Percentiles rank a stretch among this genome's conserved stretches.
These are phyloP conservation scores for Cicer bijugum DNA, from an alignment of 306 rosid genomes.

Conservation along the genomic window DNA sequence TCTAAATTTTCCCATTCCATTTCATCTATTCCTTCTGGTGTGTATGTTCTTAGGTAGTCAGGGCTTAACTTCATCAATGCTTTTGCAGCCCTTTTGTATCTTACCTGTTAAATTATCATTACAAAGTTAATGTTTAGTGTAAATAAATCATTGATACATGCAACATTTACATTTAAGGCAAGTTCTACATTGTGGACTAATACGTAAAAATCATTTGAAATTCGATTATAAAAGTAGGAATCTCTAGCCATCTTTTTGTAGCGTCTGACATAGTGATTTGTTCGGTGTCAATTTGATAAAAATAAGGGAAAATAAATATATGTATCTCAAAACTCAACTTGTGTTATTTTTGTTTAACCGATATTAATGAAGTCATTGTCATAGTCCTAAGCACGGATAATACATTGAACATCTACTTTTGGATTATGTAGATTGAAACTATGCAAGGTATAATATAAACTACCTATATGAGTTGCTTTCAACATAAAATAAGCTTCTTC, in stretches of 20 bases:
- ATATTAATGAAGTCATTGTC: background rate
- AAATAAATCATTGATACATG: background rate
- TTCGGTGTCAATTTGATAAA: background rate
- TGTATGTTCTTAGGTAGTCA: constrained; percentile 69
- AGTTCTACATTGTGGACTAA: background rate
- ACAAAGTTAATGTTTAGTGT: background rate
- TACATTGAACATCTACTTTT: background rate
- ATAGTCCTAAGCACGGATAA: background rate
- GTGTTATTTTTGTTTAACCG: background rate
- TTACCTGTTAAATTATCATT: constrained; percentile 53
- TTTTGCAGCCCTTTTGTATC: constrained; percentile 86
- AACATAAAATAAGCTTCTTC: background rate
- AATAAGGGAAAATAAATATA: background rate
- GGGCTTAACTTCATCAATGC: constrained; percentile 87
- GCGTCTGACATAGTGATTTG: background rate
- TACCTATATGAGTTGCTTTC: background rate
- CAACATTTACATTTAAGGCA: background rate
- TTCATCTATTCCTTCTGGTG: constrained; percentile 76
- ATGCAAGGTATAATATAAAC: background rate
- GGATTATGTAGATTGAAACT: background rate
- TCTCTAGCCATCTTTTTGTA: background rate
- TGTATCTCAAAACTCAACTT: background rate
- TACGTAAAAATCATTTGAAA: background rate
- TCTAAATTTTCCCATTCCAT: constrained; percentile 90
- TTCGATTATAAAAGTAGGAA: background rate